Conservation (phyloP, 768 basidiomycete genomes). For the Leccinum fibrillosum region DNA sequence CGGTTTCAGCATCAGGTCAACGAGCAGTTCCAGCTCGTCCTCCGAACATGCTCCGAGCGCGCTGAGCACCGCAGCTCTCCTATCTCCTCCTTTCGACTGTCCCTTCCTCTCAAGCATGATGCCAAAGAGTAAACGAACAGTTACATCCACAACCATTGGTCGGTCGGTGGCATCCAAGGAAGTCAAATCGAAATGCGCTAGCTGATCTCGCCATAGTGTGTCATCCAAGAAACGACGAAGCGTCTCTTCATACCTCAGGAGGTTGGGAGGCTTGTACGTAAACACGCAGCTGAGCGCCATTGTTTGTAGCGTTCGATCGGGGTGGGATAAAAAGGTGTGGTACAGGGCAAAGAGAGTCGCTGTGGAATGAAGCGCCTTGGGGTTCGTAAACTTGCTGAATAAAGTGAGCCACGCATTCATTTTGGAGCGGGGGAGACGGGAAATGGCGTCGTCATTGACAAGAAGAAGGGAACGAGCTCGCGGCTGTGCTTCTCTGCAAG, state of each 20-base stretch:
- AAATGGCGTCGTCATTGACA: constrained; percentile 36
- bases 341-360: constrained; percentile 66
- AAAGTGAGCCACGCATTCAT: constrained; percentile 77
- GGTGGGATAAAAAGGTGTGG: constrained; percentile 74
- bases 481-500: constrained; percentile 87
- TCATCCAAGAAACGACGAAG: constrained; percentile 77
- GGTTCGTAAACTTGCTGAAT: constrained; percentile 88
- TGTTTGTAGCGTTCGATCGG: constrained; percentile 75
- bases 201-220: constrained; percentile 84
- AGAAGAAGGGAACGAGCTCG: constrained; percentile 82
- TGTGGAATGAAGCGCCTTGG: constrained; percentile 79
- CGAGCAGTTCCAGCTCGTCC: constrained; percentile 70
- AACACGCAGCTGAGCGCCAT: constrained; percentile 75
- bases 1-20: constrained; percentile 85
- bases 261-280: constrained; percentile 70
- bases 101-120: constrained; percentile 81
- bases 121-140: constrained; percentile 81
- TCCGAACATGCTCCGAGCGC: constrained; percentile 67
- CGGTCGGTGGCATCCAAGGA: constrained; percentile 57
- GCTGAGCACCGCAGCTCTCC: constrained; percentile 71
- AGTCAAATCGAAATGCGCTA: constrained; percentile 68
- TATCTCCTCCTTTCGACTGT: constrained; percentile 58
- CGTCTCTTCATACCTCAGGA: constrained; percentile 56
- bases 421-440: constrained; percentile 54
- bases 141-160: constrained; percentile 59